Evolutionary conservation across 2,329 filamentous ascomycete genomes (phyloP), one percentile per base, ranked within the genome.

Genomic region (Chrysosporium queenslandicum): DNA sequence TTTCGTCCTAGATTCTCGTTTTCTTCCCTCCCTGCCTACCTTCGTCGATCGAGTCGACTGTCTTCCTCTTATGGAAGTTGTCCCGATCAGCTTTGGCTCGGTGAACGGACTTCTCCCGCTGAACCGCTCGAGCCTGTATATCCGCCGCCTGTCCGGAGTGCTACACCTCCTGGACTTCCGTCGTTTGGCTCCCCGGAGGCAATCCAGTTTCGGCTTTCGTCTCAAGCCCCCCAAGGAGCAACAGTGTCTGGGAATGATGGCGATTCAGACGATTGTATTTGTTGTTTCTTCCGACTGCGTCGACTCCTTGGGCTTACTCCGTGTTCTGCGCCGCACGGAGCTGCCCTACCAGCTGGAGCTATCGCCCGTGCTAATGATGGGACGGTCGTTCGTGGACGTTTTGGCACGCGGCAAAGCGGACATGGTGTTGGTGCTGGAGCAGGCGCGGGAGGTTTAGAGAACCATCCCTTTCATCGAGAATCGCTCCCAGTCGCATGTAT

Each of bases 161-260:
- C 67, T 2, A 74, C 72, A 2, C 71, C 72, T 18, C 69, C 70
- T 1, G 71, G 72, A 0, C 58, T 74, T 36, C 71, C 71, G 4
- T 68, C 69, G 1, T 73, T 73, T 54, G 69, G 70, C 21, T 67
- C 64, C 2, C 59, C 58, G 29, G 69, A 72, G 59, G 71, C 71
- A 9, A 57, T 70, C 11, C 54, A 54, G n/a, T 65, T 58, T 47
- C 50, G 36, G 6, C 12, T 40, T 40, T 34, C 41, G n/a, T n/a
- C 42, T 18, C 32, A 34, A 20, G 12, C 40, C 5, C 4, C 32
- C 16, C 50, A 40, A n/a, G 7, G 18, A 37, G 23, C 7, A 16
- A 25, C 7, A 16, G n/a, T 21, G 5, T 29, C 23, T 25, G 32
- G 25, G 11, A 34, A 21, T 23, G 52, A 55, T 20, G 46, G 32